A percentile compares a stretch with the other conserved stretches of the same genome.
phyloP scores from a whole-genome alignment of 176 grass and related monocot genomes.

The Rhynchospora tenuis region DNA sequence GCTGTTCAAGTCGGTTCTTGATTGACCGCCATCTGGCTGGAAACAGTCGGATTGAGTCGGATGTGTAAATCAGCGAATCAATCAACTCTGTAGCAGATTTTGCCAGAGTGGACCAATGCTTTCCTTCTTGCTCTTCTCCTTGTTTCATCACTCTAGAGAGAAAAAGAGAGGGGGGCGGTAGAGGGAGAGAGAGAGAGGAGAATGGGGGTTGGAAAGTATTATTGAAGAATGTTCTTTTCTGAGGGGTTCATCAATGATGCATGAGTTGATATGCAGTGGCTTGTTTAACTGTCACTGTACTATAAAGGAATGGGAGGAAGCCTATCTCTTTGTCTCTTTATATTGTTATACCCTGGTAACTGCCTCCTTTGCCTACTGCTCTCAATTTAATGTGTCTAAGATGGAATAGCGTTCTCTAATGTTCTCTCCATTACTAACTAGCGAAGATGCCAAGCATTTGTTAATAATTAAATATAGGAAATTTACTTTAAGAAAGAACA shows the following conservation, averaged over 20 bases:
- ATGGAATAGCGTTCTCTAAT: background rate
- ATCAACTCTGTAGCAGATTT: conserved; percentile 29
- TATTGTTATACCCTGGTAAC: conserved; percentile 8
- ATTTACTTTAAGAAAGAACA: background rate
- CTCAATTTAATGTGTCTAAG: background rate
- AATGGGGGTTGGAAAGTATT: background rate
- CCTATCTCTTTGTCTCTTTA: conserved; percentile 4
- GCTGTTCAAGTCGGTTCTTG: conserved; percentile 54
- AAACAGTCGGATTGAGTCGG: conserved; percentile 52
- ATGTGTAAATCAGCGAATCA: conserved; percentile 27
- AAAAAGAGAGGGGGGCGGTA: background rate
- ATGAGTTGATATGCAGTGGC: conserved; percentile 6
- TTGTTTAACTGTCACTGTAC: conserved; percentile 22
- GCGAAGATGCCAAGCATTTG: background rate
- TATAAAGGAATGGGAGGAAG: background rate
- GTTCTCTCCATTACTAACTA: background rate
- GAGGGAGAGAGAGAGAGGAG: background rate
- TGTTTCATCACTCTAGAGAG: conserved; percentile 18
- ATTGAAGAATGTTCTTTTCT: conserved; percentile 10
- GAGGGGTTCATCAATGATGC: conserved; percentile 9
- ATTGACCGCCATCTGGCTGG: conserved; percentile 74
- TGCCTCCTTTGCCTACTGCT: background rate
- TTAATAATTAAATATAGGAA: background rate
- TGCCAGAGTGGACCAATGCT: background rate
- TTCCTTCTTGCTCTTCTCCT: conserved; percentile 34